phyloP scores from a whole-genome alignment of 495 filamentous ascomycete genomes.

The Cercophora scortea region DNA sequence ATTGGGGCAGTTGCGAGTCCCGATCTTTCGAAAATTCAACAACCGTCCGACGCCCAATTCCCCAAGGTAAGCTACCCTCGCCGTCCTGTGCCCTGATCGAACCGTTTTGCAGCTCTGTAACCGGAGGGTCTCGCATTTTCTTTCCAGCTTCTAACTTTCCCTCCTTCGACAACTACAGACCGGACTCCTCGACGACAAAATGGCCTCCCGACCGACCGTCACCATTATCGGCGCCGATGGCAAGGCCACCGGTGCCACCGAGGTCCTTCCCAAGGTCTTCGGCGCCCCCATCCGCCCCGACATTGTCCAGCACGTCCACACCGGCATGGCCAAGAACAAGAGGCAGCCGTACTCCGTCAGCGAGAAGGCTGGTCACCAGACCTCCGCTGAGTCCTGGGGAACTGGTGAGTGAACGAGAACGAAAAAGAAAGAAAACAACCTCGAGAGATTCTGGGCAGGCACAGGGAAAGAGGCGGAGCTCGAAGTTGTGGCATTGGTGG shows the following conservation, averaged over 20 bases:
- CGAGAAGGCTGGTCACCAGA: slow-evolving; percentile 99
- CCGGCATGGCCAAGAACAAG: slow-evolving; percentile 99
- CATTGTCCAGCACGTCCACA: slow-evolving; percentile 98
- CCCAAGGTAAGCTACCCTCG: slow-evolving; percentile 19
- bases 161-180: slow-evolving; percentile 6
- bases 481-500: not conserved
- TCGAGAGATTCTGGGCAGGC: too few relatives aligned
- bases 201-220: slow-evolving; percentile 93
- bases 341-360: slow-evolving; percentile 98
- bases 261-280: slow-evolving; percentile 92
- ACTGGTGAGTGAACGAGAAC: slow-evolving; percentile 66
- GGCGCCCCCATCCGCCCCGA: slow-evolving; percentile 92
- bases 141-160: slow-evolving; percentile 1
- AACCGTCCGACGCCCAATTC: slow-evolving; percentile 18
- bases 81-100: not conserved
- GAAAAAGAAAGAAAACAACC: too few relatives aligned
- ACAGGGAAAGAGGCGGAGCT: too few relatives aligned
- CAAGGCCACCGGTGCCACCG: slow-evolving; percentile 74
- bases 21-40: slow-evolving; percentile 20
- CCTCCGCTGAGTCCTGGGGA: slow-evolving; percentile 99
- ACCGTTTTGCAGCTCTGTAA: too few relatives aligned
- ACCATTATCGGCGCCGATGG: slow-evolving; percentile 91
- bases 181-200: slow-evolving; percentile 41
- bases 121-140: too few relatives aligned
- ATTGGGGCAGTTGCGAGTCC: slow-evolving; percentile 21